These are phyloP conservation scores for Botrytis byssoidea DNA, from an alignment of 2,329 filamentous ascomycete species.

Conservation along the genomic window DNA sequence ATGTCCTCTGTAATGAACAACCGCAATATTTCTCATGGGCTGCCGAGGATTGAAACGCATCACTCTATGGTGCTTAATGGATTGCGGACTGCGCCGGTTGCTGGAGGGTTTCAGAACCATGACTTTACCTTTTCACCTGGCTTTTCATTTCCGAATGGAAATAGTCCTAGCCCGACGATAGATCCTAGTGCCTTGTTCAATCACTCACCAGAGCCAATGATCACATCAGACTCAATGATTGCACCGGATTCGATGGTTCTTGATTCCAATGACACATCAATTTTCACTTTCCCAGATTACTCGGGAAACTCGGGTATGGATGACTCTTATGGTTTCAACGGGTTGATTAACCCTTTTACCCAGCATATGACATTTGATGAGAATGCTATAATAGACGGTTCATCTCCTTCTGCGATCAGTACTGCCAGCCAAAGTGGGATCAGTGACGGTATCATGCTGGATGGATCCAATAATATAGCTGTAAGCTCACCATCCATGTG, in stretches of 20 bases:
- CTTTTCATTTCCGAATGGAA: constrained; percentile 28
- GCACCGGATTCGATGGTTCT: constrained; percentile 64
- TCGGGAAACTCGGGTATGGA: constrained; percentile 62
- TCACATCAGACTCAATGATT: neutral
- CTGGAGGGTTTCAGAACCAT: constrained; percentile 62
- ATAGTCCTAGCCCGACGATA: constrained; percentile 65
- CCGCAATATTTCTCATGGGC: constrained; percentile 62
- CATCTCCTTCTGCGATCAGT: constrained; percentile 93
- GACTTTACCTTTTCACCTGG: constrained; percentile 71
- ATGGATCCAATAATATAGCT: constrained; percentile 68
- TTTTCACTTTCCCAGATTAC: constrained; percentile 57
- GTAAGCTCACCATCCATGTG: constrained; percentile 60
- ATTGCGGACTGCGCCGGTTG: constrained; percentile 73
- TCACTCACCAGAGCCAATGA: constrained; percentile 65
- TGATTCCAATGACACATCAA: constrained; percentile 61
- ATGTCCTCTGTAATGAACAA: constrained; percentile 70
- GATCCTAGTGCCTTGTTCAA: constrained; percentile 76
- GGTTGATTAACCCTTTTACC: constrained; percentile 61
- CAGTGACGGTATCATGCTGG: constrained; percentile 80
- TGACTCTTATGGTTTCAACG: constrained; percentile 78
- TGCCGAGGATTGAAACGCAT: constrained; percentile 81
- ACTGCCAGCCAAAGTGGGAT: constrained; percentile 89
- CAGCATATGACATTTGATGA: constrained; percentile 70
- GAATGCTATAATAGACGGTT: constrained; percentile 82
- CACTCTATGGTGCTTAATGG: constrained; percentile 61